A percentile compares a stretch with the other conserved stretches of the same genome.
Evolutionary conservation across 805 yeast species (phyloP).

Genomic region (Hanseniaspora jakobsenii): DNA sequence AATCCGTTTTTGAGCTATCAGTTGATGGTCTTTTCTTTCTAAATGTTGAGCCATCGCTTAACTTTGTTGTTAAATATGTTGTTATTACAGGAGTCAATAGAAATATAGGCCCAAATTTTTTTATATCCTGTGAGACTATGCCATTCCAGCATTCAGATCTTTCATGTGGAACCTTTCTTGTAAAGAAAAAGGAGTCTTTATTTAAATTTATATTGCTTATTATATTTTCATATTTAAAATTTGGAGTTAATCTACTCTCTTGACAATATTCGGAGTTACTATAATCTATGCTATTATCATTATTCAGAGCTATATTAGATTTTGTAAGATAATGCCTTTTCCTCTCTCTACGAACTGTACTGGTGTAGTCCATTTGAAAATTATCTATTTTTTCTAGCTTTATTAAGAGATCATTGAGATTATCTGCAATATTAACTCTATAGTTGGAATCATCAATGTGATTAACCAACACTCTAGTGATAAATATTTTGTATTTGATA

Average conservation of each 20-base stretch:
- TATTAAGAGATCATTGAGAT: slow-evolving; percentile 1
- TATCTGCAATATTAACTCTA: background rate
- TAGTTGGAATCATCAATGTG: background rate
- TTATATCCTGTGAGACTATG: too few species aligned
- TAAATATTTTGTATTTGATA: slow-evolving; percentile 8
- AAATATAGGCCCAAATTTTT: slow-evolving; percentile 10
- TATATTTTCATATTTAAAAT: slow-evolving; percentile 1
- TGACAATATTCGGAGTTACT: background rate
- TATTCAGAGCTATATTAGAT: too few species aligned
- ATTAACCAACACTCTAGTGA: slow-evolving; percentile 3
- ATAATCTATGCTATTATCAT: background rate
- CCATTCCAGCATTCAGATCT: too few species aligned
- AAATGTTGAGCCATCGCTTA: too few species aligned
- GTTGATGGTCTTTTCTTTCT: too few species aligned
- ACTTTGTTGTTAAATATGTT: background rate
- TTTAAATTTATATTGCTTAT: background rate
- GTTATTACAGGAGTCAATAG: slow-evolving; percentile 1
- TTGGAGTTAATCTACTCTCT: background rate
- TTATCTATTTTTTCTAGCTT: slow-evolving; percentile 11
- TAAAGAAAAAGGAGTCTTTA: background rate
- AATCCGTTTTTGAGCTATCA: too few species aligned
- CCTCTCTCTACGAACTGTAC: background rate
- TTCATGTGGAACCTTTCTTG: background rate
- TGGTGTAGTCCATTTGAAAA: slow-evolving; percentile 12
- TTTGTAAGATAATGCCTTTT: too few species aligned